These are phyloP conservation scores for Rhynchosporium secalis DNA, from an alignment of 2,329 filamentous ascomycete species.

Conservation along the genomic window DNA sequence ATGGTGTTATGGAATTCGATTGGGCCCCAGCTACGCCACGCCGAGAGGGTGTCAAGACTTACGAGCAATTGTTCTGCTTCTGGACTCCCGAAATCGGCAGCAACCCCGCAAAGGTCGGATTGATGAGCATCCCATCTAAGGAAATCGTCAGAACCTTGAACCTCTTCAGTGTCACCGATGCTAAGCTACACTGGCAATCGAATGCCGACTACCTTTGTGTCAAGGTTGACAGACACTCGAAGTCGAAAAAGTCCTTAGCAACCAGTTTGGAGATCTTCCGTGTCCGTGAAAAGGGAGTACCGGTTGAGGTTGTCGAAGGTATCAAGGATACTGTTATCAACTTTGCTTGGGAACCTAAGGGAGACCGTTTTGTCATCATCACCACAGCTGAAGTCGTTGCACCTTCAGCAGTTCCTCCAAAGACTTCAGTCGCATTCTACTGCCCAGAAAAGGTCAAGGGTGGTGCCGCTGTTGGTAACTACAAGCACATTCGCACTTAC, in stretches of 20 bases:
- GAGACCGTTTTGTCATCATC: slow-evolving; percentile 95
- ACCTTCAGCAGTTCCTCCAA: slow-evolving; percentile 80
- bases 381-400: slow-evolving; percentile 83
- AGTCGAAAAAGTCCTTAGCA: slow-evolving; percentile 96
- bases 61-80: slow-evolving; percentile 96
- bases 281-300: slow-evolving; percentile 94
- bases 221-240: slow-evolving; percentile 98
- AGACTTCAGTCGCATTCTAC: slow-evolving; percentile 95
- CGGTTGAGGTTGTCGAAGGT: slow-evolving; percentile 94
- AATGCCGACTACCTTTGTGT: slow-evolving; percentile 92
- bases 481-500: slow-evolving; percentile 90
- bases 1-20: slow-evolving; percentile 96
- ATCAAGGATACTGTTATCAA: slow-evolving; percentile 99
- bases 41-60: slow-evolving; percentile 82
- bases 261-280: slow-evolving; percentile 99
- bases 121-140: slow-evolving; percentile 96
- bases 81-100: slow-evolving; percentile 98
- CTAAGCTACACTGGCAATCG: slow-evolving; percentile 98
- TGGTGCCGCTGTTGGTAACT: slow-evolving; percentile 77
- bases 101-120: slow-evolving; percentile 93
- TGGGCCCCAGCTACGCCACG: slow-evolving; percentile 85
- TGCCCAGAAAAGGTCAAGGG: slow-evolving; percentile 93
- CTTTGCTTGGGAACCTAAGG: slow-evolving; percentile 99
- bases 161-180: slow-evolving; percentile 96
- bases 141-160: slow-evolving; percentile 92